phyloP scores from a whole-genome alignment of 2,329 filamentous ascomycete species.

The Teratosphaeria zuluensis region DNA sequence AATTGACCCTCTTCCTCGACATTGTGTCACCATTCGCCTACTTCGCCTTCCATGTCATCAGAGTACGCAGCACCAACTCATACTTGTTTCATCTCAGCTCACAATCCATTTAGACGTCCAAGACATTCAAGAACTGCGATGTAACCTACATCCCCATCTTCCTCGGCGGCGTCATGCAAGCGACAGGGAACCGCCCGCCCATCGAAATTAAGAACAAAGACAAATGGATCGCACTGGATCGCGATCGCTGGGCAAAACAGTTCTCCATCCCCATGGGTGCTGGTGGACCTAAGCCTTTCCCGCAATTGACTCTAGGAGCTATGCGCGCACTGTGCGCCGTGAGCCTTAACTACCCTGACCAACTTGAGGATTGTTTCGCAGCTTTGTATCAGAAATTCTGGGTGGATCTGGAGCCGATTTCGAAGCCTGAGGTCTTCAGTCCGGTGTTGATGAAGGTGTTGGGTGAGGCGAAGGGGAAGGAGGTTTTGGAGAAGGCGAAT shows the following conservation, averaged over 20 bases:
- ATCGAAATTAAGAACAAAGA: conserved; percentile 52
- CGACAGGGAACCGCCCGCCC: conserved; percentile 45
- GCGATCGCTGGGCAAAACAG: conserved; percentile 42
- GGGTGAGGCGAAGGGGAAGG: conserved; percentile 34
- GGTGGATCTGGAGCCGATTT: conserved; percentile 39
- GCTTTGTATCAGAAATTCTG: conserved; percentile 44
- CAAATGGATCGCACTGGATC: conserved; percentile 46
- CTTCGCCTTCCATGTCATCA: conserved; percentile 45
- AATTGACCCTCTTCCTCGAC: conserved; percentile 50
- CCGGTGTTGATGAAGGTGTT: conserved; percentile 37
- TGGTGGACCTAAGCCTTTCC: conserved; percentile 41
- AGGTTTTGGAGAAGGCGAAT: conserved; percentile 26
- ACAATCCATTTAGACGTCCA: conserved; percentile 37
- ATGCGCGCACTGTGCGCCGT: conserved; percentile 46
- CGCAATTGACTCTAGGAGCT: conserved; percentile 40
- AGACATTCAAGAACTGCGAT: conserved; percentile 45
- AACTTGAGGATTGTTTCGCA: conserved; percentile 32
- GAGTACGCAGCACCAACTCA: not conserved
- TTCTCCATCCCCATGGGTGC: conserved; percentile 46
- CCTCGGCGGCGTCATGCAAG: conserved; percentile 50
- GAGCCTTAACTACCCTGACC: conserved; percentile 29
- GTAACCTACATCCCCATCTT: conserved; percentile 51
- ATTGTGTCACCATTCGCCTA: conserved; percentile 53
- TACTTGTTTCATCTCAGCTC: not conserved
- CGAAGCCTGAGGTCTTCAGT: conserved; percentile 35